A percentile compares a stretch with the other conserved stretches of the same genome.
phyloP scores from a whole-genome alignment of 75 land plant species.

The Pinus albicaulis region DNA sequence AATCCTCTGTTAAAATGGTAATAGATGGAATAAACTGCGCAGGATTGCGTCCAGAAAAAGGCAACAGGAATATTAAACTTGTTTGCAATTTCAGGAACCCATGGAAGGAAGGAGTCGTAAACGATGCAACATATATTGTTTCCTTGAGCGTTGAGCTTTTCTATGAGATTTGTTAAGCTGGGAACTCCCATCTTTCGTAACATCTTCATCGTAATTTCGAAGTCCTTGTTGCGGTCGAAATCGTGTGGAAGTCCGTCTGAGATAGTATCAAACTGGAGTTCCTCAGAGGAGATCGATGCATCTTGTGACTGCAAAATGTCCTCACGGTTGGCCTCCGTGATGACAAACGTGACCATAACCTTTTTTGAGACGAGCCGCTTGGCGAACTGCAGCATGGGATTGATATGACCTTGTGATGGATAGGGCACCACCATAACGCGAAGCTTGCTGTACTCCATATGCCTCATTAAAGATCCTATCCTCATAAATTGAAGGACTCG shows the following conservation, averaged over 20 bases:
- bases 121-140: constrained; percentile 44
- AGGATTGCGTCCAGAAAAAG: constrained; percentile 68
- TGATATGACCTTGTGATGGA: constrained; percentile 15
- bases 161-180: constrained; percentile 24
- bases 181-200: neutral
- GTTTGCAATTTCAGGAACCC: constrained; percentile 51
- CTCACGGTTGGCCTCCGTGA: neutral
- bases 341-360: neutral
- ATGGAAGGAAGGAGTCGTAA: constrained; percentile 49
- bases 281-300: neutral
- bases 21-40: constrained; percentile 8
- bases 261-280: neutral
- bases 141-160: constrained; percentile 12
- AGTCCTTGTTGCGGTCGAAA: neutral
- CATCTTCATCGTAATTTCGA: neutral
- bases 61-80: constrained; percentile 35
- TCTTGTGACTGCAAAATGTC: neutral
- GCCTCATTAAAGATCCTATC: too few species aligned
- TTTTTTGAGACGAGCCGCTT: constrained; percentile 4
- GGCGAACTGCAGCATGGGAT: constrained; percentile 12
- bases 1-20: too few species aligned
- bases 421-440: constrained; percentile 17
- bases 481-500: too few species aligned
- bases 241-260: neutral
- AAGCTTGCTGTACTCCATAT: too few species aligned